Evolutionary conservation across 129 eudicot genomes (phyloP).

Genomic region (Flaveria ramosissima): DNA sequence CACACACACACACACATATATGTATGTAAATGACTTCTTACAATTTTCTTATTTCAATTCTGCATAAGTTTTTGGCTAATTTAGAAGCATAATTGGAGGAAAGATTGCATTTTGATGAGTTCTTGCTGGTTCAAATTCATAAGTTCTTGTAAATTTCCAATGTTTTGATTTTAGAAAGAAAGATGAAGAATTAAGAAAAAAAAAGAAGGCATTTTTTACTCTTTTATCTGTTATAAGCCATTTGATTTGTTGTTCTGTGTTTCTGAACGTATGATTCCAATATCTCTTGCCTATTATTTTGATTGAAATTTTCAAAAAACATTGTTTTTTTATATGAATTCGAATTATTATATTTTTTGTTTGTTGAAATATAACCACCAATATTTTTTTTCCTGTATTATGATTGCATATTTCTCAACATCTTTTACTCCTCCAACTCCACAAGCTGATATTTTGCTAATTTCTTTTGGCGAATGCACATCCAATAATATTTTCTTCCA

Average conservation of each 20-base stretch:
- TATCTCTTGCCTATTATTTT: background rate
- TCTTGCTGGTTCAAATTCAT: background rate
- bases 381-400: too few relatives aligned
- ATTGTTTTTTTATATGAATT: background rate
- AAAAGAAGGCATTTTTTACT: background rate
- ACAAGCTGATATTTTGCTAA: background rate
- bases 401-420: background rate
- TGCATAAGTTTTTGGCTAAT: background rate
- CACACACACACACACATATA: too few relatives aligned
- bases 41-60: background rate
- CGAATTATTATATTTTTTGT: background rate
- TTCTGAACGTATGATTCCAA: slow-evolving; percentile 1
- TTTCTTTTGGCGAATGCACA: background rate
- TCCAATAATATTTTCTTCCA: background rate
- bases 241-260: slow-evolving; percentile 3
- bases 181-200: background rate
- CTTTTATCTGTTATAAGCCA: background rate
- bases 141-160: background rate
- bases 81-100: background rate
- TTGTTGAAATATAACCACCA: too few relatives aligned
- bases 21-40: background rate
- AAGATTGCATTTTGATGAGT: background rate
- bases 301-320: background rate
- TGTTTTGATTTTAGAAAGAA: background rate
- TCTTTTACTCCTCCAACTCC: background rate